Percentiles rank a stretch among this genome's conserved stretches.
These are phyloP conservation scores for Triangularia verruculosa DNA, from an alignment of 2,329 filamentous ascomycete species.

Conservation along the genomic window DNA sequence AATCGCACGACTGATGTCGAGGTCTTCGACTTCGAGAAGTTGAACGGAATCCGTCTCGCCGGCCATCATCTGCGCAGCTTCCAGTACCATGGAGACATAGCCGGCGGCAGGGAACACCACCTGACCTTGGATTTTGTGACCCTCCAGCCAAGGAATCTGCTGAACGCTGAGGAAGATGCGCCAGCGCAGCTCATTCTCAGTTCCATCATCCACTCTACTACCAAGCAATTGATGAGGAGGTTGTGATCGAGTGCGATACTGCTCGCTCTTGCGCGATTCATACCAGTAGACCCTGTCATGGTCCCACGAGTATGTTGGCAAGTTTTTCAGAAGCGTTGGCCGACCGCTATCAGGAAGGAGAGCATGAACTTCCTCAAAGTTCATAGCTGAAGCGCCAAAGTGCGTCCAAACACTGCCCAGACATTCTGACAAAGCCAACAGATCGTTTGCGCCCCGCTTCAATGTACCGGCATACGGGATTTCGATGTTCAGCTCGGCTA, in stretches of 20 bases:
- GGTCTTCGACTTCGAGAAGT: slow-evolving; percentile 35
- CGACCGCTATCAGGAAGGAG: too few relatives aligned
- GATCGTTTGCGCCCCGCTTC: not conserved
- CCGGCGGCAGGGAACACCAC: slow-evolving; percentile 37
- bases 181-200: slow-evolving; percentile 16
- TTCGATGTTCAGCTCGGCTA: not conserved
- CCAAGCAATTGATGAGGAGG: slow-evolving; percentile 3
- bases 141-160: slow-evolving; percentile 38
- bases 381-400: not conserved
- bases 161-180: slow-evolving; percentile 20
- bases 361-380: not conserved
- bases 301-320: not conserved
- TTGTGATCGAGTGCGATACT: not conserved
- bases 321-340: not conserved
- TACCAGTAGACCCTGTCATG: not conserved
- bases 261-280: not conserved
- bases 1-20: slow-evolving; percentile 36
- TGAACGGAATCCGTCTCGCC: slow-evolving; percentile 31
- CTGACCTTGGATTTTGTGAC: slow-evolving; percentile 43
- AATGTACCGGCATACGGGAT: not conserved
- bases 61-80: not conserved
- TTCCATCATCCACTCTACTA: not conserved
- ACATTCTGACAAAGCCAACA: not conserved
- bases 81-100: slow-evolving; percentile 2
- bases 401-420: not conserved